Base-by-base conservation (phyloP, 805 yeast species). In the Lachancea sp. region DNA sequence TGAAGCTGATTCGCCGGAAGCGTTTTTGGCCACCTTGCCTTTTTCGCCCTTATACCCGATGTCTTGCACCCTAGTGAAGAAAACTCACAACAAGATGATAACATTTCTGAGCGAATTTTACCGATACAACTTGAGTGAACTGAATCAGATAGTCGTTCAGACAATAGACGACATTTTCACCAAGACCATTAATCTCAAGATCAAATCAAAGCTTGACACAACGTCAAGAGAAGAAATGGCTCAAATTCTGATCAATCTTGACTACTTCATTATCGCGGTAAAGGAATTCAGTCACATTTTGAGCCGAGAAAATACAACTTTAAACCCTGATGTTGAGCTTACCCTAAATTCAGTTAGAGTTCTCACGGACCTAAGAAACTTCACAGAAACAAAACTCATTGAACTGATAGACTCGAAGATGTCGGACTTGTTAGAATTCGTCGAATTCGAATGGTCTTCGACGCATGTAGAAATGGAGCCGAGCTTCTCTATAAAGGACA, bases 11-110 rank as follows among this genome's bases (percentile, higher is more conserved):
- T 18, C 42, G 37, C 38, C 58, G 60, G 41, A 63, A 57, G 51
- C 65, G 59, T 77, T 77, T 47, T 83, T 87, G 2, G 71, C 79
- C 49, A 78, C 82, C 0, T 66, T 91, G 43, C 97, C 98, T 13
- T 93, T 91, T 58, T 86, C 96, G 42, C 84, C 85, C 46, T 79
- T 88, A 48, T 90, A 88, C 57, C 90, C 95, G 20, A 83, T 87
- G 67, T 79, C 88, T 27, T 91, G 97, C 63, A 77, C 87, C 19
- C 81, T 85, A 31, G 64, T 86, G 16, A 73, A 87, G 44, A 74
- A 79, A 15, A 78, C 85, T 33, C 73, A 90, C 17, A 72, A 76
- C 25, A 79, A 79, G 48, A 73, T 85, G 42, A 70, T 77, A n/a
- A 67, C 70, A 16, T 93, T 90, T 56, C 65, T 85, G 34, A 77